Evolutionary conservation across 352 stramenopile species (phyloP).

Genomic region (Phytophthora europaea): DNA sequence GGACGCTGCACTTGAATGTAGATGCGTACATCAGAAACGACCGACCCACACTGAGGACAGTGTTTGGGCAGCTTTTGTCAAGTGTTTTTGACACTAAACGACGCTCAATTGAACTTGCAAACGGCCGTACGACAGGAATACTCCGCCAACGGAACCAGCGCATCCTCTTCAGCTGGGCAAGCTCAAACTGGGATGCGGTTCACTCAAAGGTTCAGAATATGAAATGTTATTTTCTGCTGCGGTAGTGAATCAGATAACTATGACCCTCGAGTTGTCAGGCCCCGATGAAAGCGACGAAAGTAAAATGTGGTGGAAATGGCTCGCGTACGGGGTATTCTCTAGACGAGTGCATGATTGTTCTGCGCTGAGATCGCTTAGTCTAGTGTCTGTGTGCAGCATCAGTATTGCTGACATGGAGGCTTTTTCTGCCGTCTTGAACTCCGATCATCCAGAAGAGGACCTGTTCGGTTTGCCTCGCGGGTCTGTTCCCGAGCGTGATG

Average conservation of each 20-base stretch:
- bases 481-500: background rate
- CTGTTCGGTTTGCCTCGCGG: background rate
- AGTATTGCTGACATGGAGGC: background rate
- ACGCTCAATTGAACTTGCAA: background rate
- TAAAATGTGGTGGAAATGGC: background rate
- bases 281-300: background rate
- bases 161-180: background rate
- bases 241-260: background rate
- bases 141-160: background rate
- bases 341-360: background rate
- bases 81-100: background rate
- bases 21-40: background rate
- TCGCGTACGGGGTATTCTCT: background rate
- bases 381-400: background rate
- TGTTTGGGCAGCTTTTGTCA: too few species aligned
- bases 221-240: background rate
- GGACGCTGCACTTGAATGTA: background rate
- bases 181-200: background rate
- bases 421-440: background rate
- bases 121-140: background rate
- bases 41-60: background rate
- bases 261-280: background rate
- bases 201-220: background rate
- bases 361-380: background rate
- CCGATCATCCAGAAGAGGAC: background rate